Conservation (phyloP, 768 basidiomycete species). For the Pulveroboletus ravenelii region DNA sequence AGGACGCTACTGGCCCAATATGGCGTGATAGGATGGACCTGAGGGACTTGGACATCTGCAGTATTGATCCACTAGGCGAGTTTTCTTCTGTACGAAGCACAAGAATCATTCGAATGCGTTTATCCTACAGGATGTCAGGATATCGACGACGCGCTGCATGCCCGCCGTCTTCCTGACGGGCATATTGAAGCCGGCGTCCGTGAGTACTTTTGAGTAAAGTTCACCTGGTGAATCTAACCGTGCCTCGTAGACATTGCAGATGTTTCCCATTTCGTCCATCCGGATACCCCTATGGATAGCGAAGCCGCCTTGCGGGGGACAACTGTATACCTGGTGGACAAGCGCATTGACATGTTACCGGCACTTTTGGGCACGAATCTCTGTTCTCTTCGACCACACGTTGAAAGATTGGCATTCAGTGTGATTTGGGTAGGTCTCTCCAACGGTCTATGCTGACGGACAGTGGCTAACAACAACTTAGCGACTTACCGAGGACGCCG, state of each 20-base stretch:
- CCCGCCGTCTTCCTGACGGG: constrained; percentile 79
- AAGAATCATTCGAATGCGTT: constrained; percentile 3
- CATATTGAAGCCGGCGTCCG: constrained; percentile 98
- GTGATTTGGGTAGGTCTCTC: constrained; percentile 75
- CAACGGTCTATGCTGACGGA: background rate
- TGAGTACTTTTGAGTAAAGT: constrained; percentile 44
- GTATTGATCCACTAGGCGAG: constrained; percentile 92
- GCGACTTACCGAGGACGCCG: constrained; percentile 86
- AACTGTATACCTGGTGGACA: constrained; percentile 97
- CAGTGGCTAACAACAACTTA: constrained; percentile 28
- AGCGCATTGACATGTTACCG: constrained; percentile 98
- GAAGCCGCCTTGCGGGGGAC: constrained; percentile 96
- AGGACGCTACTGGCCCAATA: constrained; percentile 42
- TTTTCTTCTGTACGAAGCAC: background rate
- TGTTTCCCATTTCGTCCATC: constrained; percentile 91
- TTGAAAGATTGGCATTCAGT: constrained; percentile 93
- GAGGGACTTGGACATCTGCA: constrained; percentile 81
- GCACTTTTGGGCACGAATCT: constrained; percentile 90
- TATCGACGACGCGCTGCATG: constrained; percentile 97
- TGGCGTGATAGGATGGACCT: constrained; percentile 91
- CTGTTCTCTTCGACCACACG: constrained; percentile 87
- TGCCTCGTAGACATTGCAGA: constrained; percentile 83
- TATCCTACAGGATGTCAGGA: constrained; percentile 79
- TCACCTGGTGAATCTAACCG: background rate
- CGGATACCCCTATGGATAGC: constrained; percentile 93